These are phyloP conservation scores for Myxozyma sirexii DNA, from an alignment of 805 yeast genomes.

Conservation along the genomic window DNA sequence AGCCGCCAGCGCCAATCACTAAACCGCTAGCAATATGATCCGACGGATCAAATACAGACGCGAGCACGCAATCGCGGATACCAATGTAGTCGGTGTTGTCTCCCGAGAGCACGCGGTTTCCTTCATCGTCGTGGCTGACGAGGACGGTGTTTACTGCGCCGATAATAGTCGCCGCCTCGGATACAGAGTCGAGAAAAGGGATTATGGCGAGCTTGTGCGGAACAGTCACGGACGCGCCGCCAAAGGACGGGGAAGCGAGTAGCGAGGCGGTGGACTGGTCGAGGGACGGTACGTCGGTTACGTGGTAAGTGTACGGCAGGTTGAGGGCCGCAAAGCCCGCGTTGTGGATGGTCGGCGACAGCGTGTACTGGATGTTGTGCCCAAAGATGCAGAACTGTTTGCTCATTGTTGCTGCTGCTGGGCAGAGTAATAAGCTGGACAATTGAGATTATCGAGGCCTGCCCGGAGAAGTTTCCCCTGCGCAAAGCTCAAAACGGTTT, in stretches of 20 bases:
- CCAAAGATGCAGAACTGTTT: conserved; percentile 42
- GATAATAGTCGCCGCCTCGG: conserved; percentile 76
- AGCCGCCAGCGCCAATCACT: conserved; percentile 98
- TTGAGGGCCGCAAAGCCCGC: conserved; percentile 75
- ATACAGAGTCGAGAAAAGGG: conserved; percentile 62
- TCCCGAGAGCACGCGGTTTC: conserved; percentile 48
- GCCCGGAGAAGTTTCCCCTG: background rate
- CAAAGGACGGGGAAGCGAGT: conserved; percentile 65
- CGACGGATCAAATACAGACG: conserved; percentile 55
- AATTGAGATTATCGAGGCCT: background rate
- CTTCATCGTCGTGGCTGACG: conserved; percentile 45
- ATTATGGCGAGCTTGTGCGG: conserved; percentile 86
- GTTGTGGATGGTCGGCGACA: conserved; percentile 86
- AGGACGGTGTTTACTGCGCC: conserved; percentile 93
- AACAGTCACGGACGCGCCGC: conserved; percentile 95
- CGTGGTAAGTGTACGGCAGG: conserved; percentile 69
- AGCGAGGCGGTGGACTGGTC: conserved; percentile 2
- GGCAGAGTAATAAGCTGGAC: background rate
- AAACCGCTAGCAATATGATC: conserved; percentile 72
- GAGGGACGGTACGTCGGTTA: conserved; percentile 23
- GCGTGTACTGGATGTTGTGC: conserved; percentile 59
- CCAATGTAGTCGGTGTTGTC: conserved; percentile 98
- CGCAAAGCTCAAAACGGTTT: background rate
- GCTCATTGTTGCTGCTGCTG: background rate
- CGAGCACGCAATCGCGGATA: conserved; percentile 63